Evolutionary conservation across 352 stramenopile genomes (phyloP), one percentile per base, ranked within the genome.

Genomic region (Thraustotheca clavata): DNA sequence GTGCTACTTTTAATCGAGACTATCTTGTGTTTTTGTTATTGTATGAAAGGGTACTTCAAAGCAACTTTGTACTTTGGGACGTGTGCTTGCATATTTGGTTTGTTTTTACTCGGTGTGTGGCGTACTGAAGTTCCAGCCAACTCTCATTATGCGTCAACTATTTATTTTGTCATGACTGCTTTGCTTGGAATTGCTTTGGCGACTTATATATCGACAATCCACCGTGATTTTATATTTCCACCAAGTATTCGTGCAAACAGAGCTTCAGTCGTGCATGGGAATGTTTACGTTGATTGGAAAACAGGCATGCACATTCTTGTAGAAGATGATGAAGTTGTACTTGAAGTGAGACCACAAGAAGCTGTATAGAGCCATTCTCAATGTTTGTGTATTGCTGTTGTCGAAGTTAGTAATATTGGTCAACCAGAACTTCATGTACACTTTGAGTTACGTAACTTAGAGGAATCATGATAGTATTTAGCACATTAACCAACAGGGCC

Each of bases 271-370:
- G 16, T 12, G n/a, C 35, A 32, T 3, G 57, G 57, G 41, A 48
- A 27, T 36, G 57, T 65, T 18, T 65, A 65, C 57, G 41, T 65
- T 14, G 57, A 65, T 16, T 20, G 18, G 33, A 18, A 33, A 26
- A 65, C 57, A 7, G 18, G 41, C 1, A 16, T 65, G 38, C 57
- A 65, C 31, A 33, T 65, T 43, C 26, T 65, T 16, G 38, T 55
- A 20, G 20, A 65, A 29, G 43, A 52, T n/a, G n/a, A n/a, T n/a
- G n/a, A n/a, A n/a, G n/a, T n/a, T n/a, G n/a, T n/a, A n/a, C n/a
- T n/a, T n/a, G n/a, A n/a, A n/a, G n/a, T n/a, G n/a, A n/a, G n/a
- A n/a, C n/a, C n/a, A n/a, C n/a, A n/a, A n/a, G n/a, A n/a, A n/a
- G n/a, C n/a, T n/a, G n/a, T n/a, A n/a, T n/a, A n/a, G n/a, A n/a